phyloP scores from a whole-genome alignment of 1,139 yeast species.

The Yamadazyma buinensis region DNA sequence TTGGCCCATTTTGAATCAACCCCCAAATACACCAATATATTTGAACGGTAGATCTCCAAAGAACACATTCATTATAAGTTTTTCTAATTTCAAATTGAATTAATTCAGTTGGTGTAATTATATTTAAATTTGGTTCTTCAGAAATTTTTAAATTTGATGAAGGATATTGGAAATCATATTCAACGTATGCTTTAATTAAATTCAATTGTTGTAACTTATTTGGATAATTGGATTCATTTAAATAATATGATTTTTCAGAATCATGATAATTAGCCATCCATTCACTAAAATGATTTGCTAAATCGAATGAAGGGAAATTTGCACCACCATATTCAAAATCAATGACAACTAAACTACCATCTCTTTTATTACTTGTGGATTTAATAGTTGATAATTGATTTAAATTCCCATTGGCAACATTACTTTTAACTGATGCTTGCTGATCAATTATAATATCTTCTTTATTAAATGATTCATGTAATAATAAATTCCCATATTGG shows the following conservation, averaged over 20 bases:
- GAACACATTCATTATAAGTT: conserved; percentile 59
- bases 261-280: conserved; percentile 96
- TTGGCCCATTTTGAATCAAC: conserved; percentile 64
- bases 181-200: conserved; percentile 70
- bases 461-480: conserved; percentile 37
- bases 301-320: conserved; percentile 86
- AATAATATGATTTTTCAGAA: conserved; percentile 54
- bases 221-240: conserved; percentile 62
- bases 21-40: conserved; percentile 93
- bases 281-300: conserved; percentile 85
- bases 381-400: conserved; percentile 14
- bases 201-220: conserved; percentile 62
- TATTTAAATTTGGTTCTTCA: conserved; percentile 14
- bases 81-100: conserved; percentile 53
- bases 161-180: conserved; percentile 44
- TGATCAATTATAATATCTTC: conserved; percentile 32
- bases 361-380: conserved; percentile 40
- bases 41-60: conserved; percentile 81
- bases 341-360: conserved; percentile 80
- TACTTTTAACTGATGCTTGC: neutral
- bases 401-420: conserved; percentile 19
- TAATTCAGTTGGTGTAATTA: conserved; percentile 22
- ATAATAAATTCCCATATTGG: conserved; percentile 85
- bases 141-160: conserved; percentile 24
- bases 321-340: conserved; percentile 96